phyloP scores from a whole-genome alignment of 306 rosid species.

The Vicia faba region DNA sequence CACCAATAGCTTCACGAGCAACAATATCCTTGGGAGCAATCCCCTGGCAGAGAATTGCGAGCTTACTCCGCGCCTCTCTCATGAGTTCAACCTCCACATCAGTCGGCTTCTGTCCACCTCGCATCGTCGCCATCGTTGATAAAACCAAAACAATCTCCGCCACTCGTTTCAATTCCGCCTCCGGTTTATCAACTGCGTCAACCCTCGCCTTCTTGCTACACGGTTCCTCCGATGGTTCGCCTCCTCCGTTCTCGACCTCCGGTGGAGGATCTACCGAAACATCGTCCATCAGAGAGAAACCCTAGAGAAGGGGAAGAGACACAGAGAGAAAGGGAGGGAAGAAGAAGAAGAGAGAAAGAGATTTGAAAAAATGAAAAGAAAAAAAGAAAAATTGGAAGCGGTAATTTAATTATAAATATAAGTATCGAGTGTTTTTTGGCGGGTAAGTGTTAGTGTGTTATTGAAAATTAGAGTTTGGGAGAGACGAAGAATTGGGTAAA shows the following conservation, averaged over 20 bases:
- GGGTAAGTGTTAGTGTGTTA: neutral
- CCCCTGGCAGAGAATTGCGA: conserved; percentile 62
- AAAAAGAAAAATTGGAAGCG: neutral
- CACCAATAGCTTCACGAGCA: conserved; percentile 64
- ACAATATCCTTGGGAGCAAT: conserved; percentile 84
- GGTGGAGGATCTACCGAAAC: conserved; percentile 15
- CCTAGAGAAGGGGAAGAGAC: conserved; percentile 40
- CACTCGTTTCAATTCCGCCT: conserved; percentile 63
- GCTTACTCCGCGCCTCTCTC: conserved; percentile 79
- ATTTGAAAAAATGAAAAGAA: neutral
- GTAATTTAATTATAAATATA: neutral
- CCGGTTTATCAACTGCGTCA: neutral
- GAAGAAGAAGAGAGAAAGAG: neutral
- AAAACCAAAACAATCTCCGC: conserved; percentile 89
- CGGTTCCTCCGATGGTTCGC: conserved; percentile 37
- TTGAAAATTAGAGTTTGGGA: neutral
- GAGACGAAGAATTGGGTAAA: neutral
- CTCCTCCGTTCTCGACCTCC: conserved; percentile 47
- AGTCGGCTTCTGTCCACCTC: conserved; percentile 74
- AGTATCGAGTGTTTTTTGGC: neutral
- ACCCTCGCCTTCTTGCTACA: conserved; percentile 59
- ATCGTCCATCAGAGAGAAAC: conserved; percentile 51
- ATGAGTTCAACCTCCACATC: conserved; percentile 68
- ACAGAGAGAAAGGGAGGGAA: conserved; percentile 7
- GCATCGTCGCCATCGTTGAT: conserved; percentile 77